Evolutionary conservation across 23 red algal genomes (phyloP), one percentile per base, ranked within the genome.

Genomic region (Gracilaria domingensis): DNA sequence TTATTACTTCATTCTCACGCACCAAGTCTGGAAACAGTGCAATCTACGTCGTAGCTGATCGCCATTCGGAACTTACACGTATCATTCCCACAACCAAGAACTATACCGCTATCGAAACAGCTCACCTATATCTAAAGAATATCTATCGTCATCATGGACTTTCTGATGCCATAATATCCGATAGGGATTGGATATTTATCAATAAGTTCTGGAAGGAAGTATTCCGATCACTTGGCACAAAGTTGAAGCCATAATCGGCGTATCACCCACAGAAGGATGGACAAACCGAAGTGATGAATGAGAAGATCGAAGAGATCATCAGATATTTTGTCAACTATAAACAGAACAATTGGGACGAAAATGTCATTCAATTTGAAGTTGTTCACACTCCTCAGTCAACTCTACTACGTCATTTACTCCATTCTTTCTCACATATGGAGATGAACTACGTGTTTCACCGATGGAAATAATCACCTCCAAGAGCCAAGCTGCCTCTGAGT

Each of bases 251-350:
- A 8, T 88, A 49, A 17, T 76, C 69, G 13, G 85, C 37, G 14
- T 78, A 76, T 57, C 67, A 88, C 59, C 69, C 85, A 21, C 85
- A 56, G 49, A 78, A 2, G 20, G 69, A 78, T 65, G 40, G 67
- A 33, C 37, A 88, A 55, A 75, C 67, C 1, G 85, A 88, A 37
- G 69, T 88, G n/a, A 78, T 77, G 37, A 88, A 88, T 20, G 74
- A 56, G 33, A 88, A 76, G 38, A 75, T 74, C 66, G 18, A 88
- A 58, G 85, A 78, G 59, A 77, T 88, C 0, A 75, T 88, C 24
- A 47, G 51, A 28, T 78, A 5, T 28, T 88, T 76, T 64, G 33
- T 88, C 32, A 88, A 57, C 38, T 30, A 33, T 9, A 30, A 57
- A 28, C 40, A 88, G 25, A 35, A 45, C 11, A 62, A 77, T 38